A percentile compares a stretch with the other conserved stretches of the same genome.
These are phyloP conservation scores for Pyrus betulifolia DNA, from an alignment of 306 rosid species.

Conservation along the genomic window DNA sequence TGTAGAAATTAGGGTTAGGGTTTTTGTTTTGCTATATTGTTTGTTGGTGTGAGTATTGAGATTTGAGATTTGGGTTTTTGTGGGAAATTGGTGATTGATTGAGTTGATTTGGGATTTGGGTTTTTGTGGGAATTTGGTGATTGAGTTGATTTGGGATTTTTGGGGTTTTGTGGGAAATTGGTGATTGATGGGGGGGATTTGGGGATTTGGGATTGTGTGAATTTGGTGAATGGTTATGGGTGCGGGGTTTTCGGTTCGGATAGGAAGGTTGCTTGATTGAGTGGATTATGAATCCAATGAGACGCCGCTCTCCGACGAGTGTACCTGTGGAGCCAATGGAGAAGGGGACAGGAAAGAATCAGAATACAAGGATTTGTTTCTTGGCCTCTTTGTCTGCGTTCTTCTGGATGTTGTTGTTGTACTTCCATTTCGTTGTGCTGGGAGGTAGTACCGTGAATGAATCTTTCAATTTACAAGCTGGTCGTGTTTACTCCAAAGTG, in stretches of 20 bases:
- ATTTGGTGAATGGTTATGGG: neutral
- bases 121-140: neutral
- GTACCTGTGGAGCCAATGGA: conserved; percentile 61
- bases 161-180: neutral
- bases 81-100: neutral
- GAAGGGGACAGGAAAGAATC: conserved; percentile 58
- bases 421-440: conserved; percentile 74
- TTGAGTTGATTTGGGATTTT: neutral
- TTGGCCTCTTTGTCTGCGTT: conserved; percentile 53
- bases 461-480: conserved; percentile 20
- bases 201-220: conserved; percentile 4
- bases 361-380: conserved; percentile 53
- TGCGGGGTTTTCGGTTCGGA: conserved; percentile 1
- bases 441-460: conserved; percentile 27
- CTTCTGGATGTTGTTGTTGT: conserved; percentile 70
- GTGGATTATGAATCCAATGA: conserved; percentile 41
- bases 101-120: neutral
- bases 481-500: conserved; percentile 19
- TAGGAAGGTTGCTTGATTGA: conserved; percentile 11
- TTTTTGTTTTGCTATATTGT: neutral
- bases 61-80: neutral
- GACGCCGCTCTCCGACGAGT: conserved; percentile 62
- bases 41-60: neutral
- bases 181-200: neutral
- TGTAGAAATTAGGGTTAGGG: conserved; percentile 1